Percentiles rank a stretch among this genome's conserved stretches.
phyloP scores from a whole-genome alignment of 768 basidiomycete genomes.

The Dacryopinax spathularia region DNA sequence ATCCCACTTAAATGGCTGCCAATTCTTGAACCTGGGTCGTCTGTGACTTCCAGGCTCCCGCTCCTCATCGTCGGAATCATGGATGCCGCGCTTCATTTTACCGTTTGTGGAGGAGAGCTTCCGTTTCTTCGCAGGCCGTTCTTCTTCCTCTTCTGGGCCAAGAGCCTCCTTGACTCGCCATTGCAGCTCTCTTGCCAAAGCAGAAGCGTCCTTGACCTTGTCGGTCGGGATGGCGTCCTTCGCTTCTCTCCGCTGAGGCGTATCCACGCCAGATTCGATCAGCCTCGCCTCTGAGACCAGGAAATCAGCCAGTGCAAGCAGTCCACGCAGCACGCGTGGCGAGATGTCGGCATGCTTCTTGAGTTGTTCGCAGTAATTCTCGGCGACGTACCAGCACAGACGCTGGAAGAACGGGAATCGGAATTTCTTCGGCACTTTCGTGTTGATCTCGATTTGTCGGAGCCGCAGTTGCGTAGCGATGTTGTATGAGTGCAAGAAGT shows the following conservation, averaged over 20 bases:
- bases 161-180: constrained; percentile 50
- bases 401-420: constrained; percentile 75
- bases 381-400: constrained; percentile 82
- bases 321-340: constrained; percentile 51
- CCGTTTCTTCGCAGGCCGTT: constrained; percentile 7
- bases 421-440: constrained; percentile 86
- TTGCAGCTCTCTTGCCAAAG: constrained; percentile 66
- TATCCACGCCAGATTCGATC: constrained; percentile 51
- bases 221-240: constrained; percentile 72
- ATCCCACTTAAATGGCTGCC: constrained; percentile 4
- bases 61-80: neutral
- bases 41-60: neutral
- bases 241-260: constrained; percentile 57
- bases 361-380: constrained; percentile 62
- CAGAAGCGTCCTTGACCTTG: constrained; percentile 66
- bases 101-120: neutral
- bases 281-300: constrained; percentile 60
- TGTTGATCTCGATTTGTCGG: constrained; percentile 80
- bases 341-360: constrained; percentile 40
- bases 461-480: constrained; percentile 74
- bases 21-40: constrained; percentile 5
- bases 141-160: constrained; percentile 17
- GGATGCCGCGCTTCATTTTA: constrained; percentile 1
- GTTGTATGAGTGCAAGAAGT: constrained; percentile 90
- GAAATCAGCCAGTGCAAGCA: constrained; percentile 59